phyloP scores from a whole-genome alignment of 495 filamentous ascomycete genomes.

The Talaromyces stipitatus region DNA sequence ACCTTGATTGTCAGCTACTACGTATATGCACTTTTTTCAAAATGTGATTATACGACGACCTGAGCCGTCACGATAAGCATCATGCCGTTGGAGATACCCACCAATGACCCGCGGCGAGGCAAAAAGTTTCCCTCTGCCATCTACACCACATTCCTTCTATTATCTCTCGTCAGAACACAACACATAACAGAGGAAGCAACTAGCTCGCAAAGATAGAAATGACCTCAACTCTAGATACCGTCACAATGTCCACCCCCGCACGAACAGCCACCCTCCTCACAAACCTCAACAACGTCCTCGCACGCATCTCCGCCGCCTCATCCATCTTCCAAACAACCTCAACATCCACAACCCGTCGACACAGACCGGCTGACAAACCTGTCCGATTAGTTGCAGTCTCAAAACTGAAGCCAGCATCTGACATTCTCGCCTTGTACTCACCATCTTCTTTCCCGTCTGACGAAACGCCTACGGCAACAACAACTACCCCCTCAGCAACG shows the following conservation, averaged over 20 bases:
- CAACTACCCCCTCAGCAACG: slow-evolving; percentile 5
- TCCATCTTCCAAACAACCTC: slow-evolving; percentile 5
- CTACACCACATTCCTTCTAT: neutral
- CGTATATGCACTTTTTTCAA: too few relatives aligned
- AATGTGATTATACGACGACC: too few relatives aligned
- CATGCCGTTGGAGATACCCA: neutral
- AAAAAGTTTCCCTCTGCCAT: neutral
- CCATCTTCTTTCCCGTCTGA: slow-evolving; percentile 11
- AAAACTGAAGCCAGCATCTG: slow-evolving; percentile 84
- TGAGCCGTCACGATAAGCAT: neutral
- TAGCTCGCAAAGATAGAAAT: neutral
- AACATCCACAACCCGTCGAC: slow-evolving; percentile 5
- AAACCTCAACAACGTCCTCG: slow-evolving; percentile 28
- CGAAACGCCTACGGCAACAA: slow-evolving; percentile 2
- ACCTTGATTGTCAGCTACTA: too few relatives aligned
- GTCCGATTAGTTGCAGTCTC: slow-evolving; percentile 86
- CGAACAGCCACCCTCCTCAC: slow-evolving; percentile 30
- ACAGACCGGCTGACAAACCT: slow-evolving; percentile 13
- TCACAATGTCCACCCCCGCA: slow-evolving; percentile 1
- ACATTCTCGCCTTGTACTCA: slow-evolving; percentile 76
- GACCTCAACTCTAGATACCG: neutral
- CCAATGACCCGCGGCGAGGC: neutral
- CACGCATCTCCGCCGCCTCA: slow-evolving; percentile 25
- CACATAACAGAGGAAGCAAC: neutral
- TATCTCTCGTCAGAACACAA: neutral